Percentiles rank a stretch among this genome's conserved stretches.
phyloP scores from a whole-genome alignment of 257 asterid genomes.

The Linaria vulgaris region DNA sequence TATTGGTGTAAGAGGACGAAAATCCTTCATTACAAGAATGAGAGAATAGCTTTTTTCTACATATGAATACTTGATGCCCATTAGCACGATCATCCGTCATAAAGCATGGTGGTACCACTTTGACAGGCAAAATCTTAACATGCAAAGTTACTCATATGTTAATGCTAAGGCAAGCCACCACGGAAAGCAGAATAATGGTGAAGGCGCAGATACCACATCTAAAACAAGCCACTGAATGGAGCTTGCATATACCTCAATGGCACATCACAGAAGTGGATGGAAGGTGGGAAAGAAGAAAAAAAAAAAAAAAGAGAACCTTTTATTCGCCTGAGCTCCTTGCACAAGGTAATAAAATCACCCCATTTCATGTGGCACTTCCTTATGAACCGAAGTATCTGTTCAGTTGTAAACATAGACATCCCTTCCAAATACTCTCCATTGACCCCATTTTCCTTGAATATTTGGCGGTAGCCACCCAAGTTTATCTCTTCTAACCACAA shows the following conservation, averaged over 20 bases:
- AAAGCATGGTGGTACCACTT: no score
- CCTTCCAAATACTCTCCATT: conserved; percentile 99
- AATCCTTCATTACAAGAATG: no score
- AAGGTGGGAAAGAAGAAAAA: no score
- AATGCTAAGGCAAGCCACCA: conserved; percentile 8
- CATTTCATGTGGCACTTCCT: conserved; percentile 99
- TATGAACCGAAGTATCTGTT: conserved; percentile 96
- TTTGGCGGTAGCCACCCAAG: conserved; percentile 83
- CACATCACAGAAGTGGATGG: background rate
- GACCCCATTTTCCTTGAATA: conserved; percentile 89
- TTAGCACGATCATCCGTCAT: no score
- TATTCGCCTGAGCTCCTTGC: conserved; percentile 99
- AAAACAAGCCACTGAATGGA: background rate
- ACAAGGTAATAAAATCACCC: conserved; percentile 98
- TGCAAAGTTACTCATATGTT: background rate
- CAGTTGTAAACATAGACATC: conserved; percentile 97
- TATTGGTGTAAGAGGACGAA: no score
- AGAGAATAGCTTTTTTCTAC: no score
- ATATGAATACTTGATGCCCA: no score
- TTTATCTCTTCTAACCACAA: conserved; percentile 97
- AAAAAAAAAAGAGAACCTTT: conserved; percentile 58
- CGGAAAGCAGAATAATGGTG: conserved; percentile 1
- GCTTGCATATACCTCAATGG: no score
- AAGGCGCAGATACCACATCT: no score
- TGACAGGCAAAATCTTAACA: no score